Conservation (phyloP, 106 monocot genomes). For the Acorus gramineus region DNA sequence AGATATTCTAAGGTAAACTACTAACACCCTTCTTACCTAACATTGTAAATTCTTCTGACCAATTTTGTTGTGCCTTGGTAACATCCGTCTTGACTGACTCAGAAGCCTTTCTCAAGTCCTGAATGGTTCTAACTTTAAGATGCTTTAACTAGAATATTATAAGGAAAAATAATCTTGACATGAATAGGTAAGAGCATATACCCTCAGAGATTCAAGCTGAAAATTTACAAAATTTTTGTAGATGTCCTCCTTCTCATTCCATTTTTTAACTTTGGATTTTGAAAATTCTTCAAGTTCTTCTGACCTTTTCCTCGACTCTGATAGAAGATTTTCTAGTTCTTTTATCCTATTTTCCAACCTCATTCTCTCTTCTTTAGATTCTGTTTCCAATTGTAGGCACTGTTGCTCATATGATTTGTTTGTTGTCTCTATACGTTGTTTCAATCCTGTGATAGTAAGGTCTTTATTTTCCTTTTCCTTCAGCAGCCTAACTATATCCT, state of each 20-base stretch:
- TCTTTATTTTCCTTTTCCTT: constrained; percentile 74
- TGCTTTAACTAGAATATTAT: neutral
- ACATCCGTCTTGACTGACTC: constrained; percentile 42
- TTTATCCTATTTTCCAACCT: constrained; percentile 40
- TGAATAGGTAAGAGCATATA: constrained; percentile 13
- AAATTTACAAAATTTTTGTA: constrained; percentile 35
- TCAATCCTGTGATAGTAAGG: constrained; percentile 42
- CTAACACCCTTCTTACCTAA: constrained; percentile 29
- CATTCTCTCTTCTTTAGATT: constrained; percentile 25
- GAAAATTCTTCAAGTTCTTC: constrained; percentile 39
- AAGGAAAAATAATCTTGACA: constrained; percentile 9
- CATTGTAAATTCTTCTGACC: constrained; percentile 31
- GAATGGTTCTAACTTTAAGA: constrained; percentile 2
- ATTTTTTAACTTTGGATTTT: constrained; percentile 35
- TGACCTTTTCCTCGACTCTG: constrained; percentile 40
- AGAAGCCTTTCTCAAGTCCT: constrained; percentile 47
- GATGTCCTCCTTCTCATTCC: constrained; percentile 29
- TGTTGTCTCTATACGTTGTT: constrained; percentile 41
- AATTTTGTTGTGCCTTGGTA: constrained; percentile 23
- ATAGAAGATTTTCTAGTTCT: constrained; percentile 25
- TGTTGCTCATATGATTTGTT: constrained; percentile 41
- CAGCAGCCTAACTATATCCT: constrained; percentile 40
- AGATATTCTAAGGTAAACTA: too few species aligned
- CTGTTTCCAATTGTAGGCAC: constrained; percentile 31
- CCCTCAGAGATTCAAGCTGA: constrained; percentile 59